Conservation (phyloP, 306 rosid genomes). For the Coriaria nepalensis region DNA sequence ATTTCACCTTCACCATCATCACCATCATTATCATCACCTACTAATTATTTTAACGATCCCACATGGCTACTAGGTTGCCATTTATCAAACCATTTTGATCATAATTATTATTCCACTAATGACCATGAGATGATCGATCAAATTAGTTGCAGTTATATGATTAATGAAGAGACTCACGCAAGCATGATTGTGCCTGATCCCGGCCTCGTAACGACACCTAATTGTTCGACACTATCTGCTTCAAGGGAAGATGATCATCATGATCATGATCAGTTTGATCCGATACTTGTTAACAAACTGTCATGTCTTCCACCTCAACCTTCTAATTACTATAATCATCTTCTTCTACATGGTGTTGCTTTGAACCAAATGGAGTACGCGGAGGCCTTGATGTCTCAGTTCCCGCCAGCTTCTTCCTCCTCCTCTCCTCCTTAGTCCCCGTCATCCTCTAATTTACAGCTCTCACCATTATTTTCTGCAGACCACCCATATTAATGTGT, state of each 20-base stretch:
- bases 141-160: no score
- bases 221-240: no score
- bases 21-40: neutral
- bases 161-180: no score
- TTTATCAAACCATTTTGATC: no score
- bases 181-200: no score
- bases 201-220: no score
- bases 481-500: no score
- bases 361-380: constrained; percentile 33
- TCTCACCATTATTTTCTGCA: constrained; percentile 1
- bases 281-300: constrained; percentile 13
- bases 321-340: no score
- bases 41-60: constrained; percentile 21
- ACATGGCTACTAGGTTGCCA: constrained; percentile 28
- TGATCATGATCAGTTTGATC: no score
- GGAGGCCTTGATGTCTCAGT: constrained; percentile 28
- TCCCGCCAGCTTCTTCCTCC: constrained; percentile 11
- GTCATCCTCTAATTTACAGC: neutral
- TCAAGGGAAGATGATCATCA: no score
- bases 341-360: neutral
- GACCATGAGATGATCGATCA: constrained; percentile 10
- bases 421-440: constrained; percentile 6
- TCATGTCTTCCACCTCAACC: constrained; percentile 9
- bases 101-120: constrained; percentile 20
- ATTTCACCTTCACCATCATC: constrained; percentile 14